Conservation (phyloP, 257 asterid species). For the Solanum chilense region DNA sequence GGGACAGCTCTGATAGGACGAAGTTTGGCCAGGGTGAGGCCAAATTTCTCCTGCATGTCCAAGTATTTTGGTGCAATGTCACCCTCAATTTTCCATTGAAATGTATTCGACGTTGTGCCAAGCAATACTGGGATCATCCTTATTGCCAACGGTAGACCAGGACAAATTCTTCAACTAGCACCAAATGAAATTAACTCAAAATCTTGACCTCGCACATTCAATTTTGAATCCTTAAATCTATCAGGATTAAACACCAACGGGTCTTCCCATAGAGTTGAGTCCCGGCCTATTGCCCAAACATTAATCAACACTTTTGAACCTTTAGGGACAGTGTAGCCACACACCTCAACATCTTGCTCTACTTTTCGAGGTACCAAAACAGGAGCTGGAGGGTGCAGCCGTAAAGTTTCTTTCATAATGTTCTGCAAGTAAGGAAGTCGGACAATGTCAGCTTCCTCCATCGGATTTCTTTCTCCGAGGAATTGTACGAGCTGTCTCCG, state of each 20-base stretch:
- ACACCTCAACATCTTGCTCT: not conserved
- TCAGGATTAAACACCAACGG: not conserved
- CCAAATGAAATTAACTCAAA: conserved; percentile 6
- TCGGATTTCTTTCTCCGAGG: not conserved
- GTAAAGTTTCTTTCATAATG: not conserved
- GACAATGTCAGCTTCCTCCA: not conserved
- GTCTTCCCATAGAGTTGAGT: not conserved
- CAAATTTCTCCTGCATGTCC: conserved; percentile 1
- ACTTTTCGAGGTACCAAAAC: not conserved
- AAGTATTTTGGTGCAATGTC: not conserved
- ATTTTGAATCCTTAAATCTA: not conserved
- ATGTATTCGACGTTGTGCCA: not conserved
- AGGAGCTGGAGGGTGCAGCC: not conserved
- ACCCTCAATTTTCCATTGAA: not conserved
- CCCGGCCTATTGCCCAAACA: conserved; percentile 3
- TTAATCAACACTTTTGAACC: not conserved
- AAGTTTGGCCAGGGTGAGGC: not conserved
- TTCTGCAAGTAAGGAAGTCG: not conserved
- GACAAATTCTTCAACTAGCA: conserved; percentile 2
- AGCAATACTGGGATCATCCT: not conserved
- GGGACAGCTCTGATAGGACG: conserved; percentile 1
- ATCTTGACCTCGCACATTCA: not conserved
- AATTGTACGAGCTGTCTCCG: not conserved
- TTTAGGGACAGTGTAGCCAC: conserved; percentile 2
- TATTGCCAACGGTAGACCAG: not conserved